Base-by-base conservation (phyloP, 495 filamentous ascomycete genomes). In the Aspergillus sparsus region DNA sequence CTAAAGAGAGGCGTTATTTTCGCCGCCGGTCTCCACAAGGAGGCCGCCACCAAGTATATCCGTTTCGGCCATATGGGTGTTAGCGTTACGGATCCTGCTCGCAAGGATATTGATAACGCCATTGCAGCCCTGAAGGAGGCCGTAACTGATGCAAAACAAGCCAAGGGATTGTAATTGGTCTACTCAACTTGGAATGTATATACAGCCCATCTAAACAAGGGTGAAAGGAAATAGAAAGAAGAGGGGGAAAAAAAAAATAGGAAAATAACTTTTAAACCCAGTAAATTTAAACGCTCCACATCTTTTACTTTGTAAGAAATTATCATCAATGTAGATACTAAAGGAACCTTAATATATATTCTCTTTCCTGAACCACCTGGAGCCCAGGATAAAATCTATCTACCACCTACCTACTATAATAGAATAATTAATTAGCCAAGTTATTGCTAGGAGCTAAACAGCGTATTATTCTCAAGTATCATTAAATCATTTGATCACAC, bases 41-140 rank as follows among this genome's bases (percentile, higher is more conserved):
- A 88, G 69, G 87, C 87, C 68, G 86, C 86, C 27, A 75, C 85
- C 35, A 86, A 82, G 71, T 91, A 91, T 69, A 84, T 91, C 49
- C 77, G 87, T 31, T 87, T 91, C 68, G 93, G 93, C 35, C 94
- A 98, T 77, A 98, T 98, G 94, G 94, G 94, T 62, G 91, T 97
- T 50, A 93, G 88, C 75, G 89, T 96, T 52, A 82, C 72, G 56
- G 81, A 80, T 60, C 68, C 70, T 32, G 74, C 72, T 61, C 73
- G 79, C 36, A 75, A 76, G 31, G 91, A 98, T 71, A 85, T 98
- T 68, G 87, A 94, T 42, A 87, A 87, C 60, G 94, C 93, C 21
- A 77, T 97, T 61, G 78, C 82, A 63, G 89, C 89, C 33, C 74
- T 98, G 62, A 88, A 89, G 79, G 83, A 84, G 60, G 83, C 85